Evolutionary conservation across 2,329 filamentous ascomycete species (phyloP).

Genomic region (Pestalotiopsis sp.): DNA sequence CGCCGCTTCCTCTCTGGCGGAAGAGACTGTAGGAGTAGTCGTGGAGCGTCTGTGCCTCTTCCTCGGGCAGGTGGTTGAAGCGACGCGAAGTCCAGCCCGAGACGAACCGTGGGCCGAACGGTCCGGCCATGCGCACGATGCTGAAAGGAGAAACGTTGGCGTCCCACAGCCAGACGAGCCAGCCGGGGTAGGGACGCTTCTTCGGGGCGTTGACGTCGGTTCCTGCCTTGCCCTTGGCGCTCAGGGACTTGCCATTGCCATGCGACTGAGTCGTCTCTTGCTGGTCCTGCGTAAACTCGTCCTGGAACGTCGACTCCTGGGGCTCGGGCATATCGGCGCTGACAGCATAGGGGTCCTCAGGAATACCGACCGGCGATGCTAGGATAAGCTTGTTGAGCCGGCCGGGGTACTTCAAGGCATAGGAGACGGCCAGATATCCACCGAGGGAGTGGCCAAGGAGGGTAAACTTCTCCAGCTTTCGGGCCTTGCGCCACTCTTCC

Average conservation of each 20-base stretch:
- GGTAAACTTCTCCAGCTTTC: constrained; percentile 91
- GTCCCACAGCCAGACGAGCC: constrained; percentile 95
- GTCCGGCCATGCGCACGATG: constrained; percentile 83
- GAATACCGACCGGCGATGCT: constrained; percentile 91
- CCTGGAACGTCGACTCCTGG: constrained; percentile 69
- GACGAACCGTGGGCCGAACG: constrained; percentile 86
- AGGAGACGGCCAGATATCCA: constrained; percentile 92
- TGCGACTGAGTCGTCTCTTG: constrained; percentile 35
- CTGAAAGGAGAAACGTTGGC: constrained; percentile 95
- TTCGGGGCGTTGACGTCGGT: constrained; percentile 35
- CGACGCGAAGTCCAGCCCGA: constrained; percentile 93
- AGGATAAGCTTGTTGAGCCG: constrained; percentile 94
- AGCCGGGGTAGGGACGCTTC: constrained; percentile 71
- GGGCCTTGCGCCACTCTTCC: constrained; percentile 90
- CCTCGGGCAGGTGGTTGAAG: constrained; percentile 82
- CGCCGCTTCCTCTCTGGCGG: constrained; percentile 86
- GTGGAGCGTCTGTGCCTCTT: constrained; percentile 83
- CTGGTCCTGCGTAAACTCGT: constrained; percentile 81
- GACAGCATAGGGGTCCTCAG: constrained; percentile 90
- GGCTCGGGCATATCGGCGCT: constrained; percentile 80
- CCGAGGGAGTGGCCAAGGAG: constrained; percentile 91
- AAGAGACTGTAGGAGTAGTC: constrained; percentile 95
- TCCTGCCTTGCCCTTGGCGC: constrained; percentile 35
- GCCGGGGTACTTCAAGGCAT: constrained; percentile 94
- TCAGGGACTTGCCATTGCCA: constrained; percentile 38